These are phyloP conservation scores for Thalassiosira pacifica DNA, from an alignment of 352 stramenopile species.

Conservation along the genomic window DNA sequence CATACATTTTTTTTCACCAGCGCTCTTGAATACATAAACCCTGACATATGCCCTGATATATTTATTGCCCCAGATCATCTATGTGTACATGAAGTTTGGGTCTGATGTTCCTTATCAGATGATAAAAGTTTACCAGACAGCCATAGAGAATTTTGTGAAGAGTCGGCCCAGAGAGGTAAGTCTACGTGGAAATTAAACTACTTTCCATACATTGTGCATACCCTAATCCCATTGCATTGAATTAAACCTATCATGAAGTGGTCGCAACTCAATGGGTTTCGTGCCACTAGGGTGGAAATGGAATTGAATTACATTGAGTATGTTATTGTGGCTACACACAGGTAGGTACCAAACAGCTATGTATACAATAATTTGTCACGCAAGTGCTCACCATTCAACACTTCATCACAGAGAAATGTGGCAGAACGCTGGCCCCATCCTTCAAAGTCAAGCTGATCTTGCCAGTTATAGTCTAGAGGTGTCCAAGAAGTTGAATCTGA, in stretches of 20 bases:
- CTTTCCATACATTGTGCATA: constrained; percentile 4
- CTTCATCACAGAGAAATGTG: no score
- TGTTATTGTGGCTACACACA: constrained; percentile 64
- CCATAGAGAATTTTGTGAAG: constrained; percentile 77
- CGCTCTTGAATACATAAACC: neutral
- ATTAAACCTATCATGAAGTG: constrained; percentile 27
- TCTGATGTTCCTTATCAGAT: constrained; percentile 64
- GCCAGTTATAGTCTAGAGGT: constrained; percentile 76
- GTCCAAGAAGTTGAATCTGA: constrained; percentile 77
- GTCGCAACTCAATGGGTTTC: constrained; percentile 67
- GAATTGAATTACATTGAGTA: constrained; percentile 81
- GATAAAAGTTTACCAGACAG: constrained; percentile 72
- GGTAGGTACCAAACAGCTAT: no score
- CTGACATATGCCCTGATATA: neutral
- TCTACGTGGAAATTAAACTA: constrained; percentile 2
- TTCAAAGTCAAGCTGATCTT: constrained; percentile 74
- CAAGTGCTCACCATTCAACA: no score
- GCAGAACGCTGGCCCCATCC: constrained; percentile 77
- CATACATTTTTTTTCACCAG: neutral
- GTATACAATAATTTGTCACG: no score
- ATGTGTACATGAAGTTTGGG: constrained; percentile 76
- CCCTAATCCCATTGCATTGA: no score
- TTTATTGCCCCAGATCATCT: constrained; percentile 35
- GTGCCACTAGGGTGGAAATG: constrained; percentile 69
- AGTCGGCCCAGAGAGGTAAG: constrained; percentile 70